Conservation (phyloP, 768 basidiomycete species). For the Macrolepiota fuliginosa region DNA sequence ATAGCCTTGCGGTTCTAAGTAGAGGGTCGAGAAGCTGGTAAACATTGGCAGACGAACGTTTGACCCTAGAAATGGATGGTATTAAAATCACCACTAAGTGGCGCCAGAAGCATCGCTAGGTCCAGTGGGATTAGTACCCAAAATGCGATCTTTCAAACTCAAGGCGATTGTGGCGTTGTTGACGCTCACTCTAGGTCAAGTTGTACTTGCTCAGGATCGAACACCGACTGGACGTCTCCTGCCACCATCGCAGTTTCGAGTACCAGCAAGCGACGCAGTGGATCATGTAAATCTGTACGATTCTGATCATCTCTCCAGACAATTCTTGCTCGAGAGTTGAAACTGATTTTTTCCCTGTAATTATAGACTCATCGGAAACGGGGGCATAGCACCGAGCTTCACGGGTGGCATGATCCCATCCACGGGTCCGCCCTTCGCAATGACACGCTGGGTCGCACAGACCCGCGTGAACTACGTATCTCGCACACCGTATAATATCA, state of each 20-base stretch:
- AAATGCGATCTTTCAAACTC: background rate
- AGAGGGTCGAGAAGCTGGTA: background rate
- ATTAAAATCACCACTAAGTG: background rate
- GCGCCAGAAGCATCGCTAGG: background rate
- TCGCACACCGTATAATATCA: conserved; percentile 58
- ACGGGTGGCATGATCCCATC: conserved; percentile 79
- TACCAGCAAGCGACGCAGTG: conserved; percentile 4
- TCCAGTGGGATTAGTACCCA: background rate
- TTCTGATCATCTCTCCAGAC: background rate
- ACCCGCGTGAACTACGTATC: conserved; percentile 75
- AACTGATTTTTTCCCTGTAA: background rate
- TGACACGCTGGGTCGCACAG: conserved; percentile 84
- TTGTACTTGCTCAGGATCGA: conserved; percentile 2
- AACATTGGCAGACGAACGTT: background rate
- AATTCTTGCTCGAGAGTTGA: background rate
- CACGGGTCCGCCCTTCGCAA: conserved; percentile 73
- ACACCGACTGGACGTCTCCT: conserved; percentile 9
- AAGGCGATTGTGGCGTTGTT: background rate
- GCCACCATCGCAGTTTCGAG: conserved; percentile 8
- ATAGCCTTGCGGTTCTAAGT: background rate
- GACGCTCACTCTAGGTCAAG: too few species aligned
- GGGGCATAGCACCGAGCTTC: conserved; percentile 63
- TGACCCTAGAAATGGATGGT: background rate
- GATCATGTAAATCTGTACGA: conserved; percentile 9
- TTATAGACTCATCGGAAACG: conserved; percentile 61